Evolutionary conservation across 441 rosid genomes (phyloP).

Genomic region (Cnidoscolus chayamansa): DNA sequence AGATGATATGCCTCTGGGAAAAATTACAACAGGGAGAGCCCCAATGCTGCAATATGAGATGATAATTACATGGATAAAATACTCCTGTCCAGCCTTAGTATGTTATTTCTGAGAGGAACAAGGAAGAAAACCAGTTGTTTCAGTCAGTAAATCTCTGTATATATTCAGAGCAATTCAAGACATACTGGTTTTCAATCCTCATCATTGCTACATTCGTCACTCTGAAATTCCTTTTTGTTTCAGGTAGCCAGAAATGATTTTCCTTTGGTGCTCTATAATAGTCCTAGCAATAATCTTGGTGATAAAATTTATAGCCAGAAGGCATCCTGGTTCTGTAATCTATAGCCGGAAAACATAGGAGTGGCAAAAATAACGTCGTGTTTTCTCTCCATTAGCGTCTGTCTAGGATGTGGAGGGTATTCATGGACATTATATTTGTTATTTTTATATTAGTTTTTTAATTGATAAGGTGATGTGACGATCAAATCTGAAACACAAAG

Average conservation of each 20-base stretch:
- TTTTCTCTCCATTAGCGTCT: not conserved
- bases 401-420: not conserved
- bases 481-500: too few relatives aligned
- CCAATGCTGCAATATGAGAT: constrained; percentile 87
- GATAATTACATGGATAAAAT: constrained; percentile 15
- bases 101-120: constrained; percentile 16
- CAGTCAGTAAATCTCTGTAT: constrained; percentile 42
- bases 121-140: constrained; percentile 29
- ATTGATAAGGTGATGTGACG: not conserved
- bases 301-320: not conserved
- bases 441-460: not conserved
- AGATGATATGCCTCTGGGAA: constrained; percentile 91
- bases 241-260: not conserved
- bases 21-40: constrained; percentile 61
- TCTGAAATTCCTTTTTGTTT: not conserved
- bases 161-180: constrained; percentile 28
- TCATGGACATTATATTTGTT: not conserved
- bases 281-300: not conserved
- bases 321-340: not conserved
- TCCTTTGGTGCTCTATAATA: not conserved
- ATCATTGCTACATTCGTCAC: constrained; percentile 1
- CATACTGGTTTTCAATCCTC: constrained; percentile 10
- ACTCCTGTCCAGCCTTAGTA: not conserved
- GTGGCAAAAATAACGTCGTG: not conserved
- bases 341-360: not conserved